Percentiles rank a stretch among this genome's conserved stretches.
phyloP scores from a whole-genome alignment of 805 yeast genomes.

The Cephaloascus albidus region DNA sequence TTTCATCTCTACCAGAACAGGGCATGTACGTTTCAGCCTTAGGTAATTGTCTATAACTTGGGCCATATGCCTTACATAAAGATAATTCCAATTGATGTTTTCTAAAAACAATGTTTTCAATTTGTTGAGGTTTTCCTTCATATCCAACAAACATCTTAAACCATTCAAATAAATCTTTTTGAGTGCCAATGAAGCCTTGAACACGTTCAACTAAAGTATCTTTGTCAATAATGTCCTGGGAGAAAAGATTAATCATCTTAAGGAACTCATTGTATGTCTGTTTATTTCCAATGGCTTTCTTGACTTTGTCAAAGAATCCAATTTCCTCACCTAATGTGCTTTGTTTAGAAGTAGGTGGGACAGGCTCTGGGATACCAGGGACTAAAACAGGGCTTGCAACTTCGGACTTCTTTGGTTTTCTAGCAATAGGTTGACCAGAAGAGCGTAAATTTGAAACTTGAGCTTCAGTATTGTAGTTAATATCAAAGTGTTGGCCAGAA shows the following conservation, averaged over 20 bases:
- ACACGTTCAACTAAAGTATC: conserved; percentile 74
- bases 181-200: conserved; percentile 76
- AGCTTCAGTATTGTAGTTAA: conserved; percentile 31
- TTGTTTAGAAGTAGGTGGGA: conserved; percentile 39
- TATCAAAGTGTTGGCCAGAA: conserved; percentile 14
- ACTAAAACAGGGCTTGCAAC: conserved; percentile 55
- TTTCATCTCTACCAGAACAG: conserved; percentile 95
- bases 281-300: conserved; percentile 79
- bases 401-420: conserved; percentile 24
- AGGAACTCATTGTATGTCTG: conserved; percentile 88
- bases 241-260: conserved; percentile 76
- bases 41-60: conserved; percentile 87
- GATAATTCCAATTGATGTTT: conserved; percentile 88
- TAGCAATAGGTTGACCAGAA: conserved; percentile 13
- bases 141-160: conserved; percentile 87
- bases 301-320: conserved; percentile 84
- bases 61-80: conserved; percentile 90
- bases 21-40: conserved; percentile 95
- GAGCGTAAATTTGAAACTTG: conserved; percentile 40
- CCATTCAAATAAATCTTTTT: conserved; percentile 78
- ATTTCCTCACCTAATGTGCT: conserved; percentile 77
- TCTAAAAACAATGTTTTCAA: conserved; percentile 80
- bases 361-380: conserved; percentile 83
- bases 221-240: conserved; percentile 86
- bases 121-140: conserved; percentile 74